A percentile compares a stretch with the other conserved stretches of the same genome.
Evolutionary conservation across 106 monocot genomes (phyloP).

Genomic region (Apostasia ramifera): DNA sequence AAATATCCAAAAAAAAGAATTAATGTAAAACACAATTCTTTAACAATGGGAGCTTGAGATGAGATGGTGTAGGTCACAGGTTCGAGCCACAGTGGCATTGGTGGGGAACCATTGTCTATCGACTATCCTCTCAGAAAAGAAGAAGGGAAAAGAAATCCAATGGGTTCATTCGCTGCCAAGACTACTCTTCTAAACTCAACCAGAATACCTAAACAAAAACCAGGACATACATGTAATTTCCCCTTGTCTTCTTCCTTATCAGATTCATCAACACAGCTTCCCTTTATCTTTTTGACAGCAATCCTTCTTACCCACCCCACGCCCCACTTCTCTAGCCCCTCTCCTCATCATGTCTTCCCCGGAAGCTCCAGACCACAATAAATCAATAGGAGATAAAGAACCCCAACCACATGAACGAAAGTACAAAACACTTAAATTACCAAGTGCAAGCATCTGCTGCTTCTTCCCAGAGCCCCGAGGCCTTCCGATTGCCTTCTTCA

Average conservation of each 20-base stretch:
- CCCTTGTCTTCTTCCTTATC: not conserved
- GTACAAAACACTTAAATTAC: conserved; percentile 1
- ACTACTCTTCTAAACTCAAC: not conserved
- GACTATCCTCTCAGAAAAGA: not conserved
- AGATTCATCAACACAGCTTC: conserved; percentile 2
- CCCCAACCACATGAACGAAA: not conserved
- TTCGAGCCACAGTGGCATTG: not conserved
- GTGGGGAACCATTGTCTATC: not conserved
- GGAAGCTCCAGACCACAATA: not conserved
- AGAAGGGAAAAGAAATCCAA: not conserved
- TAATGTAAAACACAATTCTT: too few relatives aligned
- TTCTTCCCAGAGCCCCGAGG: conserved; percentile 4
- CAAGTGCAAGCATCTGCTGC: conserved; percentile 5
- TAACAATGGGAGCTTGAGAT: too few relatives aligned
- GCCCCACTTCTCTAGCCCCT: not conserved
- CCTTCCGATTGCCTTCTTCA: conserved; percentile 4
- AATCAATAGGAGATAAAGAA: not conserved
- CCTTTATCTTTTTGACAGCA: not conserved
- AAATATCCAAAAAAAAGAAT: too few relatives aligned
- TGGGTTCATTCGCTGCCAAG: not conserved
- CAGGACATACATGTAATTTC: conserved; percentile 9
- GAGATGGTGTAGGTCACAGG: too few relatives aligned
- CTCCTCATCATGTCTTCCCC: too few relatives aligned
- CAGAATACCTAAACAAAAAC: not conserved
- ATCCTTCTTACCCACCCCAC: too few relatives aligned